Evolutionary conservation across 352 stramenopile species (phyloP).

Genomic region (Phytophthora rubi): DNA sequence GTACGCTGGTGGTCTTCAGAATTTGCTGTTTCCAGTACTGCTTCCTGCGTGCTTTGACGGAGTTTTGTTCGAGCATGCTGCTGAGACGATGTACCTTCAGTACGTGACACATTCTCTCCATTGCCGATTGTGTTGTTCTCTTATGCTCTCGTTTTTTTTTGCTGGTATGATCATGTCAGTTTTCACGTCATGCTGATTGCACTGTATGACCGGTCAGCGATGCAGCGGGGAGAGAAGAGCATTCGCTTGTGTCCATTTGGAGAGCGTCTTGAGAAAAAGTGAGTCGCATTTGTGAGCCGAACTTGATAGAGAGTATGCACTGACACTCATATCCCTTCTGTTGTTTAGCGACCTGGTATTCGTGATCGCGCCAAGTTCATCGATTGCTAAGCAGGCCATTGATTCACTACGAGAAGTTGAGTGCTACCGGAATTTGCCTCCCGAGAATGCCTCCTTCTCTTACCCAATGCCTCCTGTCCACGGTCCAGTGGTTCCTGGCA

Average conservation of each 20-base stretch:
- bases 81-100: conserved; percentile 50
- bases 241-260: conserved; percentile 49
- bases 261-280: conserved; percentile 50
- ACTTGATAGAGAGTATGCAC: neutral
- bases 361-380: conserved; percentile 53
- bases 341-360: conserved; percentile 53
- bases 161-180: conserved; percentile 19
- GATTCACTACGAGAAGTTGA: conserved; percentile 34
- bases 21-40: conserved; percentile 59
- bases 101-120: conserved; percentile 12
- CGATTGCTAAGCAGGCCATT: conserved; percentile 48
- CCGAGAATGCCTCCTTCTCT: neutral
- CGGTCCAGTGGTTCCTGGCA: neutral
- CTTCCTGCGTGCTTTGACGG: conserved; percentile 51
- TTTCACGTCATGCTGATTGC: conserved; percentile 55
- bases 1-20: conserved; percentile 59
- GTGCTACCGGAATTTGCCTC: neutral
- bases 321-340: neutral
- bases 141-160: neutral
- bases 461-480: neutral
- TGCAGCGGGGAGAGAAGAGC: conserved; percentile 26
- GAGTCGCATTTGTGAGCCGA: conserved; percentile 6
- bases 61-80: conserved; percentile 44
- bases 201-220: conserved; percentile 48
- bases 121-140: neutral